A percentile compares a stretch with the other conserved stretches of the same genome.
phyloP scores from a whole-genome alignment of 805 yeast genomes.

The Kuraishia piskuri region DNA sequence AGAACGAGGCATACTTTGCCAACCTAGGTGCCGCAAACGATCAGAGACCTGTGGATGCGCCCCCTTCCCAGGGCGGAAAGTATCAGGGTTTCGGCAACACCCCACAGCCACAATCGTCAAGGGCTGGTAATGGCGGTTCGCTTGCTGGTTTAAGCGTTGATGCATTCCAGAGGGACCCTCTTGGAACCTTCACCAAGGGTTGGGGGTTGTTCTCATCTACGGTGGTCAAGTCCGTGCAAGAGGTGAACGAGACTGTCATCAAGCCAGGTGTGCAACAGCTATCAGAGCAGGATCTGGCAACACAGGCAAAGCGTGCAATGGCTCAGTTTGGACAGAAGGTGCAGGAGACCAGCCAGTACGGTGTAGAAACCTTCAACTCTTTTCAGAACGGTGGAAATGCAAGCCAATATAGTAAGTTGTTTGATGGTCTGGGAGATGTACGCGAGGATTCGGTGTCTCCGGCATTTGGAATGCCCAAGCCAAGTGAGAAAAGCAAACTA shows the following conservation, averaged over 20 bases:
- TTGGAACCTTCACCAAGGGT: conserved; percentile 86
- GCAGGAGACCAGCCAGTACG: conserved; percentile 77
- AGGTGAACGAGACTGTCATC: conserved; percentile 81
- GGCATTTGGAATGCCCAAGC: conserved; percentile 60
- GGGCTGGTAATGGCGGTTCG: conserved; percentile 9
- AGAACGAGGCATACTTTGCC: conserved; percentile 78
- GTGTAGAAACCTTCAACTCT: conserved; percentile 50
- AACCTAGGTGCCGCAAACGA: conserved; percentile 67
- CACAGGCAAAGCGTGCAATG: conserved; percentile 87
- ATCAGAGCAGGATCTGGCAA: conserved; percentile 68
- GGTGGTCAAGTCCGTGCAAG: conserved; percentile 73
- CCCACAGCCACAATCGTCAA: conserved; percentile 36
- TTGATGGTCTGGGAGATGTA: conserved; percentile 42
- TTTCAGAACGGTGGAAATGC: conserved; percentile 25
- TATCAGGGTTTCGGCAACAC: conserved; percentile 88
- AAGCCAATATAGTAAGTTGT: conserved; percentile 41
- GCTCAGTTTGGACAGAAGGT: conserved; percentile 92
- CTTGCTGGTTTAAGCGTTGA: conserved; percentile 54
- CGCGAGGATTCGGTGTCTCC: conserved; percentile 35
- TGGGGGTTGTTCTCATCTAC: conserved; percentile 92
- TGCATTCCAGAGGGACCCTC: conserved; percentile 71
- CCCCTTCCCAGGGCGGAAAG: conserved; percentile 92
- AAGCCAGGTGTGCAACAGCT: conserved; percentile 85
- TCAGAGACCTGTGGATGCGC: conserved; percentile 64
- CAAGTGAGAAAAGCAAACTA: conserved; percentile 49